Evolutionary conservation across 2,329 filamentous ascomycete genomes (phyloP), one percentile per base, ranked within the genome.

Genomic region (Epichloe scottii): DNA sequence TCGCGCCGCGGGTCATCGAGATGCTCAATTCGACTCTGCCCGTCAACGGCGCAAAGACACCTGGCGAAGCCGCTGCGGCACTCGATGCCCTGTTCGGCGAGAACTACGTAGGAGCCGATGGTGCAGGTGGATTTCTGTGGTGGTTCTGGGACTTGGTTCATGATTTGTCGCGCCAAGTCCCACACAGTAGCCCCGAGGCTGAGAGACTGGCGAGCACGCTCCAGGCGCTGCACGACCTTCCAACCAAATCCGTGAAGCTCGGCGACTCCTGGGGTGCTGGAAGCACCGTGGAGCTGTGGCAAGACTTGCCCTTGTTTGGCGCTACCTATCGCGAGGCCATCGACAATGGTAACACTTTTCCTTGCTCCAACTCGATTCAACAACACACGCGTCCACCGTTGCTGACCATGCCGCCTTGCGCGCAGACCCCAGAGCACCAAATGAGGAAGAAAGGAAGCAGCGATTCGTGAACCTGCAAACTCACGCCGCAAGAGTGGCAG

Each of bases 141-240:
- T 55, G 58, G 50, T 59, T 59, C 49, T 58, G 58, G 59, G 56
- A 59, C 33, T 54, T 60, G 2, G 15, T 60, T 11, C 58, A 59
- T 30, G 49, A 55, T 4, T 45, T 60, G 15, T 41, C 55, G 17
- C 54, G 57, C n/a, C 57, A 59, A 38, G 11, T 59, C 35, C 55
- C 58, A 11, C 50, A 55, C 40, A 47, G 57, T 30, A 53, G 51
- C 30, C 35, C 37, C 2, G 50, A 56, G 39, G 57, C 60, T 14
- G 53, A 57, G 15, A 51, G 21, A 6, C 41, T 58, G 3, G 51
- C 45, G 4, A 53, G 35, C 0, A 23, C 53, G 5, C 21, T 57
- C 21, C 47, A 54, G 35, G 50, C 43, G 3, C 53, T 57, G 5
- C 15, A 51, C 3, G 15, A 49, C 7, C 38, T 55, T 2, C 54